Evolutionary conservation across 2,329 filamentous ascomycete genomes (phyloP).

Genomic region (Herpotrichia juniperi): DNA sequence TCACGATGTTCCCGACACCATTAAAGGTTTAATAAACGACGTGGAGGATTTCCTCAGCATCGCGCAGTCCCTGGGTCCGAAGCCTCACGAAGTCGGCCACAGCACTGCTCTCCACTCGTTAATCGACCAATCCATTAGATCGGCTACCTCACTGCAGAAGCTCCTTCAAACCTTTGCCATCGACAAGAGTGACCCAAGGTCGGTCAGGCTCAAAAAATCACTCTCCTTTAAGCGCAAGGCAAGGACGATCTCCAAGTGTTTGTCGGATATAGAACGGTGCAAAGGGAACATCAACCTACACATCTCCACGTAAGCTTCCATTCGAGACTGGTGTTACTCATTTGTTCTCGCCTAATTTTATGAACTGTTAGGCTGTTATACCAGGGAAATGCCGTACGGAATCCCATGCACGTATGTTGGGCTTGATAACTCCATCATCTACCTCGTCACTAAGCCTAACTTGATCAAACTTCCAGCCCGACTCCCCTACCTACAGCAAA

Average conservation of each 20-base stretch:
- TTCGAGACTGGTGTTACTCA: not conserved
- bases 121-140: not conserved
- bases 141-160: not conserved
- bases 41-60: not conserved
- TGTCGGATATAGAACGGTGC: not conserved
- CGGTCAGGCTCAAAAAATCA: not conserved
- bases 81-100: not conserved
- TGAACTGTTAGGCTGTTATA: not conserved
- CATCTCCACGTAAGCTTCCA: not conserved
- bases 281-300: not conserved
- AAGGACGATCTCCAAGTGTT: not conserved
- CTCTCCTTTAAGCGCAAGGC: not conserved
- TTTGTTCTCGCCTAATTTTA: not conserved
- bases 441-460: not conserved
- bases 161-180: not conserved
- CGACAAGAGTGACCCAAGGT: not conserved
- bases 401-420: not conserved
- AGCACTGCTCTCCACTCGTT: not conserved
- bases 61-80: not conserved
- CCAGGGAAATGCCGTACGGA: not conserved
- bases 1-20: not conserved
- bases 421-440: not conserved
- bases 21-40: not conserved
- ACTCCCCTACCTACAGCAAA: not conserved
- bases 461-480: not conserved